Base-by-base conservation (phyloP, 305 asterid genomes). In the Rubia peregrina region DNA sequence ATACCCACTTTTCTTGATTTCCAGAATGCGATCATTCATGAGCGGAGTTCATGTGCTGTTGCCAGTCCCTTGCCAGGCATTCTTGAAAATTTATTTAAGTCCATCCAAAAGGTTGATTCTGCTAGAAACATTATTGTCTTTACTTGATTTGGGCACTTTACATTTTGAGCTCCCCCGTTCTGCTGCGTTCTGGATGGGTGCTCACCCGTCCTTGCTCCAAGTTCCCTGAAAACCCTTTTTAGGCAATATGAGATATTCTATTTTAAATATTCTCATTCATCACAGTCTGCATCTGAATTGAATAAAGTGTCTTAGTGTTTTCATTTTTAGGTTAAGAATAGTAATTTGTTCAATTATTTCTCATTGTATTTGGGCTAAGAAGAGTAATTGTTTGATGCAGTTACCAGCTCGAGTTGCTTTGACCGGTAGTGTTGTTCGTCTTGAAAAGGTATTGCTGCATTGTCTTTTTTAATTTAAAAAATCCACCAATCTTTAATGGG, bases 1-100 rank as follows among this genome's bases (percentile, higher is more conserved):
- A 30, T 49, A 19, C 49, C n/a, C 12, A 5, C 26, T 3, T 13
- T 17, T 69, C 21, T 38, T 22, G 59, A 51, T 51, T 17, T 51
- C 10, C 86, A 92, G 96, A 93, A 93, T 78, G 80, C 93, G 26
- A 68, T 86, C 59, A 86, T 93, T 61, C 97, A 93, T 72, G 96
- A 90, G 57, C 94, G 98, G 26, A 86, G 86, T 67, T 93, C 98
- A 17, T 89, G 90, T 82, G 87, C 95, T 69, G 97, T 93, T 68
- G 79, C 83, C 79, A 86, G 88, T 75, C 95, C 97, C 55, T 84
- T 83, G 62, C 95, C 91, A 33, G 89, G 95, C 48, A 87, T 82
- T 62, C 97, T 89, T 75, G 82, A 78, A 22, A 80, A 76, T 53
- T 70, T 89, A 74, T 83, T 93, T 61, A 86, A 75, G 81, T 85